Evolutionary conservation across 73 alveolate genomes (phyloP).

Genomic region (Halteria grandinella): DNA sequence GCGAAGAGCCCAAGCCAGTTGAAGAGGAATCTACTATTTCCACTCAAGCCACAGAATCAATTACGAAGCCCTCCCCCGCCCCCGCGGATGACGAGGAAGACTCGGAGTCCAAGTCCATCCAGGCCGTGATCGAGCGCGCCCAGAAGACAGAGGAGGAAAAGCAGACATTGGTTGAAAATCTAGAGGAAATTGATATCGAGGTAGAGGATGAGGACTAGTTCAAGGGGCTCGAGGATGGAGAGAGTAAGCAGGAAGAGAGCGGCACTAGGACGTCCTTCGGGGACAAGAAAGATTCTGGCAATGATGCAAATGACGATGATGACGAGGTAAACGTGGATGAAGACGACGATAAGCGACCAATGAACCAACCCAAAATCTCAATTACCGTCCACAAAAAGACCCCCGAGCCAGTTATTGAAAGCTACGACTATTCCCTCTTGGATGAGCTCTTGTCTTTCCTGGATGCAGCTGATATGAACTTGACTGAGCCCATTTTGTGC

Average conservation of each 20-base stretch:
- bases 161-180: no score
- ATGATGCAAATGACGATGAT: constrained; percentile 25
- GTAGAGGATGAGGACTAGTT: not conserved
- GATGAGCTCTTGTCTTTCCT: constrained; percentile 25
- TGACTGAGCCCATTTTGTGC: constrained; percentile 10
- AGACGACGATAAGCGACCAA: not conserved
- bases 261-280: no score
- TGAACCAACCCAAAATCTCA: not conserved
- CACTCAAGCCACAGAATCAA: no score
- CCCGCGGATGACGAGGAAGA: no score
- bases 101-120: no score
- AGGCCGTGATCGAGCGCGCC: no score
- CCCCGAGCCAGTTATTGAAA: not conserved
- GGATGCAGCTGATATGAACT: not conserved
- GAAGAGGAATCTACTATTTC: not conserved
- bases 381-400: not conserved
- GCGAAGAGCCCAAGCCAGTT: not conserved
- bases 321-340: not conserved
- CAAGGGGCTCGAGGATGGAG: no score
- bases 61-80: no score
- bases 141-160: no score
- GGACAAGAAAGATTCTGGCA: not conserved
- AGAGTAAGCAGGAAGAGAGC: no score
- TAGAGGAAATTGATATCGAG: not conserved
- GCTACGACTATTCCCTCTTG: constrained; percentile 16